Base-by-base conservation (phyloP, 306 rosid species). In the Prinsepia uniflora region DNA sequence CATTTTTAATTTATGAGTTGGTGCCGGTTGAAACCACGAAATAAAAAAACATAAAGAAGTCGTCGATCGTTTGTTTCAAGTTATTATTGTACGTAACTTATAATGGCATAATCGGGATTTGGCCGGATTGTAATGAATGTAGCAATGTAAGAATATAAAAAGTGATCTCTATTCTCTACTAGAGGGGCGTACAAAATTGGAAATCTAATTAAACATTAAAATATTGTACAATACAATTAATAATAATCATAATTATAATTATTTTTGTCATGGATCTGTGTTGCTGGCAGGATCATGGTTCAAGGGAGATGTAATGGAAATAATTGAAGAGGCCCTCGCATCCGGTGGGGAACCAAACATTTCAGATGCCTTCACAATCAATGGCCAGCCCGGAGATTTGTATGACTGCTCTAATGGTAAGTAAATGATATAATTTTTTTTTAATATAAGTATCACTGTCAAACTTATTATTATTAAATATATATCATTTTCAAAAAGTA, bases 321-420 rank as follows among this genome's bases (percentile, higher is more conserved):
- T 68, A 5, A 68, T 76, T 2, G 65, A 56, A 40, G 48, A 64
- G 13, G 75, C 76, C 0, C 65, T 81, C 11, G 55, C 45, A 49
- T 44, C 36, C 34, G 81, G 84, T 5, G 67, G 9, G 8, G 84
- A 77, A 1, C 84, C 84, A 18, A 81, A 81, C 15, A 0, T 0
- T 10, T 72, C 79, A 11, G 70, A 81, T 81, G 81, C 73, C 42
- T 70, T 36, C 59, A 65, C 76, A 0, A 80, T 80, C 30, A 80
- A 80, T 44, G 83, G 83, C 15, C 73, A 75, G 44, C 83, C 80
- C 3, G 83, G 83, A 54, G 74, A 56, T n/a, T 70, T 70, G 3
- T 70, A 70, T 36, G 17, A 8, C 24, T 70, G 74, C 39, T 70
- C 74, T n/a, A 43, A 24, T 17, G 74, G 74, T 70, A 55, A 55